Conservation (phyloP, 2,329 filamentous ascomycete species). For the Apiospora aurea region DNA sequence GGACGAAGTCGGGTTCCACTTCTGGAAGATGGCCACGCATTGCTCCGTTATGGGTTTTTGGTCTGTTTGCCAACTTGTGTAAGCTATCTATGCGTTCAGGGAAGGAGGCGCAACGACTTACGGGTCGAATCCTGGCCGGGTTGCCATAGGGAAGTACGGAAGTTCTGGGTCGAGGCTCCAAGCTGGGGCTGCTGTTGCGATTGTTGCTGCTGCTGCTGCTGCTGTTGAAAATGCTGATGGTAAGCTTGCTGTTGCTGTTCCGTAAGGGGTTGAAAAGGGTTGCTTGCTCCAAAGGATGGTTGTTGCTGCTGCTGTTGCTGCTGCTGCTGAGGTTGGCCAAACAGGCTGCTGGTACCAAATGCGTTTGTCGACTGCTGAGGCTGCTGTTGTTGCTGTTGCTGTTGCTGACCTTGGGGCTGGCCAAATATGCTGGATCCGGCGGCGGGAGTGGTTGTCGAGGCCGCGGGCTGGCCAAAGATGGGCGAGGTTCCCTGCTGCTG, state of each 20-base stretch:
- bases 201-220: conserved; percentile 45
- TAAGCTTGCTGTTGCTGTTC: conserved; percentile 45
- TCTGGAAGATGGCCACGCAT: conserved; percentile 71
- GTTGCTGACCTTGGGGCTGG: conserved; percentile 43
- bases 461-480: conserved; percentile 41
- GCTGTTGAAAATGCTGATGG: conserved; percentile 51
- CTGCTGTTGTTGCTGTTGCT: conserved; percentile 49
- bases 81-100: conserved; percentile 36
- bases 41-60: conserved; percentile 80
- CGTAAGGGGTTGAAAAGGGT: conserved; percentile 31
- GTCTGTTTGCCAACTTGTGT: conserved; percentile 48
- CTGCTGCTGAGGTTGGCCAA: conserved; percentile 49
- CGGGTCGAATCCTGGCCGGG: conserved; percentile 58
- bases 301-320: conserved; percentile 42
- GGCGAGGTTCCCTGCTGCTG: conserved; percentile 36
- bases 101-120: conserved; percentile 43
- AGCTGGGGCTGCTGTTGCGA: background rate
- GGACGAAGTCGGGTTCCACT: conserved; percentile 75
- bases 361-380: conserved; percentile 38
- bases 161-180: conserved; percentile 37
- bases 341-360: conserved; percentile 41
- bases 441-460: conserved; percentile 25
- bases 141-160: conserved; percentile 61
- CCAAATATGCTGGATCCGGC: conserved; percentile 29
- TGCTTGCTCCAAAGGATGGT: conserved; percentile 31